These are phyloP conservation scores for Peronospora farinosa DNA, from an alignment of 352 stramenopile genomes.

Conservation along the genomic window DNA sequence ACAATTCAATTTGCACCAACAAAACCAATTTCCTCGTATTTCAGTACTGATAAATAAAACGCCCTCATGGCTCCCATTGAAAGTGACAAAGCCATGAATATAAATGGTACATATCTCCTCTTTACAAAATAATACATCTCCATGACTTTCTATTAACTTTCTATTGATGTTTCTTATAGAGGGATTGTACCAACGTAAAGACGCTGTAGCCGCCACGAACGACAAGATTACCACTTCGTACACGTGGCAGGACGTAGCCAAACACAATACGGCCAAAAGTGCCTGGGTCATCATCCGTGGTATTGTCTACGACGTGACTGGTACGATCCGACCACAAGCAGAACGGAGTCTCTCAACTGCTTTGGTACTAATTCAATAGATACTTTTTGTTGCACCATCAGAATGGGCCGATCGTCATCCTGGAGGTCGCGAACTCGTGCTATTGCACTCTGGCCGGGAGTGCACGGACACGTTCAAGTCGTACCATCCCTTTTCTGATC, in stretches of 20 bases:
- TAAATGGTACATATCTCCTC: conserved; percentile 17
- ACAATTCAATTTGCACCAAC: conserved; percentile 28
- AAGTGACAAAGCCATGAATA: conserved; percentile 17
- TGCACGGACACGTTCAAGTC: conserved; percentile 87
- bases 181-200: conserved; percentile 60
- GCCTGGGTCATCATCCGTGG: conserved; percentile 94
- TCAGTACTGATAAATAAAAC: not conserved
- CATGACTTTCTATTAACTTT: not conserved
- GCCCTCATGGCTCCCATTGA: conserved; percentile 37
- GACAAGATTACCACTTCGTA: conserved; percentile 41
- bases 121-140: not conserved
- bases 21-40: too few relatives aligned
- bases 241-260: conserved; percentile 92
- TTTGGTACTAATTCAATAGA: not conserved
- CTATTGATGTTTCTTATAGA: conserved; percentile 10
- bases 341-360: not conserved
- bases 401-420: conserved; percentile 80
- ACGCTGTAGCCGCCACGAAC: conserved; percentile 11
- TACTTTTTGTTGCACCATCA: conserved; percentile 18
- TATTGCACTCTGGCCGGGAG: conserved; percentile 75
- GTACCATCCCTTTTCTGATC: conserved; percentile 87
- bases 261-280: conserved; percentile 92
- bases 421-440: conserved; percentile 72
- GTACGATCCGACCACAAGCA: conserved; percentile 24
- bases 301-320: conserved; percentile 92